Percentiles rank a stretch among this genome's conserved stretches.
Evolutionary conservation across 2,329 filamentous ascomycete genomes (phyloP).

Genomic region (Penicillium italicum): DNA sequence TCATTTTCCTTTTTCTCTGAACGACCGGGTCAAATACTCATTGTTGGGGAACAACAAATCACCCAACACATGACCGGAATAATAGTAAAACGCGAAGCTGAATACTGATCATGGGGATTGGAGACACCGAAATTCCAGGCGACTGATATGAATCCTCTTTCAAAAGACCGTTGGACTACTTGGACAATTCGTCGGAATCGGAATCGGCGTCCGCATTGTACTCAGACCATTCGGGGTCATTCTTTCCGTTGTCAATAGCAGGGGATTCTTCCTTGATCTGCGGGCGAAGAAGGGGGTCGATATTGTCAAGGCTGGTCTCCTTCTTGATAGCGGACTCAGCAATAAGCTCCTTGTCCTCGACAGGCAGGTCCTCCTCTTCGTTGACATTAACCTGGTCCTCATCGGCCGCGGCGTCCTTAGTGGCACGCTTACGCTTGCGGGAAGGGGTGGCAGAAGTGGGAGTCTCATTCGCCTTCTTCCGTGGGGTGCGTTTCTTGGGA

Average conservation of each 20-base stretch:
- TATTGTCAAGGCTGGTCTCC: rapidly evolving
- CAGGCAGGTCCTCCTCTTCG: neutral
- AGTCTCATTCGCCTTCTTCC: neutral
- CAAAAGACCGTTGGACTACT: neutral
- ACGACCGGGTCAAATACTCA: neutral
- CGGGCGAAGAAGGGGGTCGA: neutral
- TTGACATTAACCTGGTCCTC: neutral
- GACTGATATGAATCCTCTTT: neutral
- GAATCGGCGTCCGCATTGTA: neutral
- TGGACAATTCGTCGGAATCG: neutral
- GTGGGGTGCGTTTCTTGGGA: neutral
- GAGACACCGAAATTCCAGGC: too few species aligned
- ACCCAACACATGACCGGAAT: neutral
- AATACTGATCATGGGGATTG: too few species aligned
- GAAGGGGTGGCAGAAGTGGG: neutral
- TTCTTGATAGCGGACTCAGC: neutral
- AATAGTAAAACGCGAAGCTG: neutral
- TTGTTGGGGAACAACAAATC: neutral
- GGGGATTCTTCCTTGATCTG: neutral
- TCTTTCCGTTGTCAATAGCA: neutral
- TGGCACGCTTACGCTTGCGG: neutral
- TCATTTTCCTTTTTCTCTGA: neutral
- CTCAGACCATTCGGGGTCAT: neutral
- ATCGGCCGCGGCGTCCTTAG: too few species aligned
- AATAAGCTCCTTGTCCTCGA: neutral